phyloP scores from a whole-genome alignment of 441 rosid genomes.

The Pelargonium cotyledonis region DNA sequence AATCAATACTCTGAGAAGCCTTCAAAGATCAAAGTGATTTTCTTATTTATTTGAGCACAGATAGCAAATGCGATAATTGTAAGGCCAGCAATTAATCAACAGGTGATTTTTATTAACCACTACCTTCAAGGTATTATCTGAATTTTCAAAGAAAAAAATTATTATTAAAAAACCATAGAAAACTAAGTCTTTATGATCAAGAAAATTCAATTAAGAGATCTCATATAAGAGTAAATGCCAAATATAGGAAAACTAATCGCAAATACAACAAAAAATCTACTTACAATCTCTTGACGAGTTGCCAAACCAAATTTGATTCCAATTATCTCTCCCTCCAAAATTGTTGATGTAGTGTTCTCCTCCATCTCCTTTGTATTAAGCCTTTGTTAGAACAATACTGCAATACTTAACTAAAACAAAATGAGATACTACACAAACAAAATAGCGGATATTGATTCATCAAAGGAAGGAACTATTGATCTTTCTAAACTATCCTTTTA shows the following conservation, averaged over 20 bases:
- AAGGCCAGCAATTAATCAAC: background rate
- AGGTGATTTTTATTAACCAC: background rate
- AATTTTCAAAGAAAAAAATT: background rate
- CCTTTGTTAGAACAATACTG: background rate
- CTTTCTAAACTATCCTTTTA: no score
- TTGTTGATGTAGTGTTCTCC: constrained; percentile 33
- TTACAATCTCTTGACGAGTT: constrained; percentile 62
- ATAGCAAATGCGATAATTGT: background rate
- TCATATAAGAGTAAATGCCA: constrained; percentile 3
- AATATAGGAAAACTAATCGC: constrained; percentile 7
- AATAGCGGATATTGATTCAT: background rate
- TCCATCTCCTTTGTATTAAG: constrained; percentile 37
- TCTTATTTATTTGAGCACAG: background rate
- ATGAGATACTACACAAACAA: background rate
- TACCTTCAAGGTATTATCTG: background rate
- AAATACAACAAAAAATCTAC: constrained; percentile 25
- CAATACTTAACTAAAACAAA: background rate
- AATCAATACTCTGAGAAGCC: background rate
- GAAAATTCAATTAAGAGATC: background rate
- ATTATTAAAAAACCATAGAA: background rate
- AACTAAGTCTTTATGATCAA: background rate
- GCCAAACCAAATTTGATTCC: constrained; percentile 75
- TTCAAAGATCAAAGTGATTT: background rate
- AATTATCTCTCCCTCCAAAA: constrained; percentile 62
- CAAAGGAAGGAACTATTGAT: no score